Evolutionary conservation across 2,329 filamentous ascomycete species (phyloP), one percentile per base, ranked within the genome.

Genomic region (Akanthomyces uredinophilus): DNA sequence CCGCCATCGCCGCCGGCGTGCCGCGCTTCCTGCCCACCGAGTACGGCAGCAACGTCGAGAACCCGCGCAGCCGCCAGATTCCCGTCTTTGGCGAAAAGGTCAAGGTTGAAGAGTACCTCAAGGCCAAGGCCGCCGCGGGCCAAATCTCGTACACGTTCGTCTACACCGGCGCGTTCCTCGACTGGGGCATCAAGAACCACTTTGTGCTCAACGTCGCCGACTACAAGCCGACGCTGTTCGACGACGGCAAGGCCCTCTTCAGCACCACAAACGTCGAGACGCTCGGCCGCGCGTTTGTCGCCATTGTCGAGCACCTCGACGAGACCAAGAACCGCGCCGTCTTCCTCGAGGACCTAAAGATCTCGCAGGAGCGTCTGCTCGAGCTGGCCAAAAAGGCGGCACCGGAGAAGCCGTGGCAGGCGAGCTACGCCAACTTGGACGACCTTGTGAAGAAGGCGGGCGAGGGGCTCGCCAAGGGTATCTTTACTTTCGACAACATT

Each of bases 1-100:
- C 81, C 1, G 77, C 81, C 44, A 75, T 81, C 46, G 75, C 75
- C 13, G 82, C 81, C 4, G 80, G 81, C 16, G 81, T 85, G 4
- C 75, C 79, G 65, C 75, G 81, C 32, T 82, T 83, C 71, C 72
- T 85, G 24, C 81, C 82, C 5, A 78, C 78, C 13, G 82, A 85
- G 64, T 85, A 77, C 39, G 68, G 67, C 43, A 72, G 67, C 11
- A 69, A 73, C 71, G 65, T 72, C 3, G 62, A 65, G 22, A 65
- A 67, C 14, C 27, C 63, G 4, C 53, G 56, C 4, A 32, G 62
- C 1, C 56, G 64, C 41, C 43, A 44, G 5, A 57, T 65, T 2
- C 65, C 66, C 41, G 44, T 67, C 39, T 65, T 64, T 41, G 53
- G 27, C 0, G 56, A 32, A 8, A 68, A 68, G 32, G 65, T 72